Conservation (phyloP, 306 rosid genomes). For the Vigna reflexopilosa region DNA sequence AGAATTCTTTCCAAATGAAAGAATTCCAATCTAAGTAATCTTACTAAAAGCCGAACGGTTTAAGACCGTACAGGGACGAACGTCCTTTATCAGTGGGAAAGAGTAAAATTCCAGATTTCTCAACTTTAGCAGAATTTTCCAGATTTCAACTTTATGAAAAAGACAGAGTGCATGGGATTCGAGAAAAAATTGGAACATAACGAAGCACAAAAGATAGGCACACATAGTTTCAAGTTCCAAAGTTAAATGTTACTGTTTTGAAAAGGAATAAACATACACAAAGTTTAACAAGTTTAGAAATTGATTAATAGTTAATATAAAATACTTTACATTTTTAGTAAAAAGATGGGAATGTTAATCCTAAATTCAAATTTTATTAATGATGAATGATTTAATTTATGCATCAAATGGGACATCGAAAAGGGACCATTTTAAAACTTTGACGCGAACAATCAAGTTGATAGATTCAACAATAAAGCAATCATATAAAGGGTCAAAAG, state of each 20-base stretch:
- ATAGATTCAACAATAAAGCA: background rate
- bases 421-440: background rate
- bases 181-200: background rate
- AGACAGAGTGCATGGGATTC: slow-evolving; percentile 8
- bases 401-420: background rate
- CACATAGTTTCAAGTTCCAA: background rate
- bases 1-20: too few species aligned
- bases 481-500: background rate
- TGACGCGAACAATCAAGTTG: background rate
- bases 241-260: background rate
- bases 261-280: background rate
- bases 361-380: background rate
- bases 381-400: background rate
- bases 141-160: too few species aligned
- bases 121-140: too few species aligned
- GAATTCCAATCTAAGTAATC: too few species aligned
- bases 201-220: background rate
- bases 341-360: too few species aligned
- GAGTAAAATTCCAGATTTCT: too few species aligned
- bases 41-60: too few species aligned
- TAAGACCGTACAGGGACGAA: too few species aligned
- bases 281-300: background rate
- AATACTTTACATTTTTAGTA: too few species aligned
- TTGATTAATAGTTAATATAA: too few species aligned
- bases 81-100: too few species aligned